A percentile compares a stretch with the other conserved stretches of the same genome.
These are phyloP conservation scores for Pigoraptor vietnamica DNA, from an alignment of 78 protist genomes.

Conservation along the genomic window DNA sequence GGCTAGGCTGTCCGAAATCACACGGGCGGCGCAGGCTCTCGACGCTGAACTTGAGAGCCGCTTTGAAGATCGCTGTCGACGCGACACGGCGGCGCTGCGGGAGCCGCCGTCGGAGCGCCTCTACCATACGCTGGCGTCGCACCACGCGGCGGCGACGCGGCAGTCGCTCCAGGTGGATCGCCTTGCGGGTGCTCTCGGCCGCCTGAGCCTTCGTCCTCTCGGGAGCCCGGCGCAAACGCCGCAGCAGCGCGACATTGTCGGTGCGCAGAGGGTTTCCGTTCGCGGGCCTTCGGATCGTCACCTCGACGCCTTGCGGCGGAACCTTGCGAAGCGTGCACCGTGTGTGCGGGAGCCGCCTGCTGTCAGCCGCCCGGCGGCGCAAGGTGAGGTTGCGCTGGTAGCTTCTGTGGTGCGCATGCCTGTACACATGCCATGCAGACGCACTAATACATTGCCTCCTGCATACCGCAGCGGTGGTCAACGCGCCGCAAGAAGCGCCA, in stretches of 20 bases:
- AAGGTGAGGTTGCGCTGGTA: no score
- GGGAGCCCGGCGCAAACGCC: no score
- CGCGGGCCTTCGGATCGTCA: neutral
- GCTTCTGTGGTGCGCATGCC: no score
- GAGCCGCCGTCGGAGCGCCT: neutral
- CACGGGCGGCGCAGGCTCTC: neutral
- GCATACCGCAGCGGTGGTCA: no score
- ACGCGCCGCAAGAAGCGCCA: no score
- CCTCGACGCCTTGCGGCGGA: neutral
- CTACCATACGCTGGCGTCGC: neutral
- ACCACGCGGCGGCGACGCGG: neutral
- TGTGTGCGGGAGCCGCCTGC: neutral
- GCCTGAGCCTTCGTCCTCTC: neutral
- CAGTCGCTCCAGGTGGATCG: neutral
- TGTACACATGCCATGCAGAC: no score
- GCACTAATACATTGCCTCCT: no score
- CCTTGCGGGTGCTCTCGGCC: neutral
- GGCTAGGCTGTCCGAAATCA: neutral
- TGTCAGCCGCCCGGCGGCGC: no score
- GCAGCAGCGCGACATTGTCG: no score
- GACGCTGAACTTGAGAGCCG: neutral
- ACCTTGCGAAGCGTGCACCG: neutral
- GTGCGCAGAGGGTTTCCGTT: no score
- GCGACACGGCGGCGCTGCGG: neutral
- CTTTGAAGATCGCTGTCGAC: neutral